Base-by-base conservation (phyloP, 2,329 filamentous ascomycete species). In the Talaromyces sp. region DNA sequence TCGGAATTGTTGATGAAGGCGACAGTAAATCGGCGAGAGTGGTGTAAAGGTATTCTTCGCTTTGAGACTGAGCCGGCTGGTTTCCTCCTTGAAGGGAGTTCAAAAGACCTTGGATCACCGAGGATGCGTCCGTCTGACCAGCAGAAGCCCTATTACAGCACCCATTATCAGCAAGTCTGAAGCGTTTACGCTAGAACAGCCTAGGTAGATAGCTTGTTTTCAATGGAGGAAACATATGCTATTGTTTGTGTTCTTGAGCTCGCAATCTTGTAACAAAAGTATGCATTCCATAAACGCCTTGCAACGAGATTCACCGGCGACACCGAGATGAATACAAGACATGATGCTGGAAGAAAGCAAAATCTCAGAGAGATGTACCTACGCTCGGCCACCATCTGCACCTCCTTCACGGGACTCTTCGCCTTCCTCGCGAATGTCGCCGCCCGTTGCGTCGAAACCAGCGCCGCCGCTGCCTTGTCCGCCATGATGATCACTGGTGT, bases 361-460 rank as follows among this genome's bases (percentile, higher is more conserved):
- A 60, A 31, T 68, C 66, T 68, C 68, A 76, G 78, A 80, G 77
- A 80, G 78, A 77, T 79, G 76, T 80, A 99, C 96, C 94, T 98
- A 99, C 95, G 94, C 95, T 97, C 95, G 89, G 82, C 92, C 96
- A 75, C 96, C 95, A 81, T 98, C 95, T 72, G 92, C 92, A 76
- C 96, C 95, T 67, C 94, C 95, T 80, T 97, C 93, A 81, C 96
- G 86, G 69, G 94, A 88, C 71, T 87, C 89, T 78, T 92, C 88
- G 66, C 95, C 95, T 79, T 98, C 95, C 78, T 96, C 89, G 79
- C 93, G 87, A 71, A 97, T 82, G 76, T 99, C 94, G 69, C 93
- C 94, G 64, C 94, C 94, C 2, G 93, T 97, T 62, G 93, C 93
- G 78, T 86, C 93, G 64, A 91, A 82, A 39, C 93, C 93, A 67